Base-by-base conservation (phyloP, 176 grass and related monocot species). In the Phoenix roebelenii region DNA sequence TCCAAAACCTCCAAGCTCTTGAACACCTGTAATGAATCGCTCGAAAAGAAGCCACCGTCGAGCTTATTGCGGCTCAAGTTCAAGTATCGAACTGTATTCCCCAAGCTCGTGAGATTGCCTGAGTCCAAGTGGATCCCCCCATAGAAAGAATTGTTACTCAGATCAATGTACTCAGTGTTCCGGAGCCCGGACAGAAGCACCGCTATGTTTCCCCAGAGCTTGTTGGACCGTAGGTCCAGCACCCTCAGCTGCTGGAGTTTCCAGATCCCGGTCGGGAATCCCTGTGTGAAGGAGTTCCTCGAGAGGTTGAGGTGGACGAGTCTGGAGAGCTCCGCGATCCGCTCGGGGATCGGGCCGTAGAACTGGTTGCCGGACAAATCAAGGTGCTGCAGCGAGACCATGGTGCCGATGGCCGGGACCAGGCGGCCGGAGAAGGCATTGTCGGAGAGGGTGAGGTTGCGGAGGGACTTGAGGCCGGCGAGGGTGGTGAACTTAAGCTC, bases 391-490 rank as follows among this genome's bases (percentile, higher is more conserved):
- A 98, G 88, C 73, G 87, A 73, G 55, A 73, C n/a, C 66, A 98
- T 83, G 28, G 59, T 70, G 57, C 94, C 79, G 49, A 98, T 80
- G 77, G 22, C 84, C 9, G 94, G 93, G 16, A 86, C 84, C 3
- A 98, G 76, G 60, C 94, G 88, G 65, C 93, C 94, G 23, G 94
- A 89, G 76, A 98, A 92, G 65, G 76, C 94, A 78, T 98, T 98
- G 5, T 84, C 88, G 2, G 94, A 72, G 71, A 98, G 94, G 57
- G 84, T 84, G 23, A 98, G 70, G 53, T 84, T 98, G 61, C 79
- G 79, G 25, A 98, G 81, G 18, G 67, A 59, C 39, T 63, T 63
- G 63, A 98, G 86, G 70, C 68, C 44, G 7, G 73, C 23, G 16
- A 98, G 85, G 22, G 94, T 90, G 23, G 18, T 55, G 12, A 98